Conservation (phyloP, 2,329 filamentous ascomycete genomes). For the Sporothrix dimorphospora region DNA sequence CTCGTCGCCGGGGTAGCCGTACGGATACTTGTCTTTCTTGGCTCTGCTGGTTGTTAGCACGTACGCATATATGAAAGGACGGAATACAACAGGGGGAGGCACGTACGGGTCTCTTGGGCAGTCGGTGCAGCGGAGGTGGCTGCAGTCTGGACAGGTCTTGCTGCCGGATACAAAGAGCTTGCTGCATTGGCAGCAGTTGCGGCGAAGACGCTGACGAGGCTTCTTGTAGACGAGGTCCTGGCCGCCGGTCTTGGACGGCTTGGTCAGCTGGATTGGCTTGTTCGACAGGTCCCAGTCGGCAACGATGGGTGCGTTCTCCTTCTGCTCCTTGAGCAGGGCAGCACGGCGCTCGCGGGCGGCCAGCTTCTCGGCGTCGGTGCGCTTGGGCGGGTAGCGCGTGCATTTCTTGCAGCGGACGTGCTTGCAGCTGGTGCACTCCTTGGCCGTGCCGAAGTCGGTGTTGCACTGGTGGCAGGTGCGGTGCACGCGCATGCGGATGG, state of each 20-base stretch:
- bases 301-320: slow-evolving; percentile 59
- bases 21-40: slow-evolving; percentile 70
- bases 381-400: slow-evolving; percentile 71
- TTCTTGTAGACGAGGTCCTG: slow-evolving; percentile 74
- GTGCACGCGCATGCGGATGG: slow-evolving; percentile 77
- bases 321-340: slow-evolving; percentile 56
- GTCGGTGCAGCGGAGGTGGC: slow-evolving; percentile 75
- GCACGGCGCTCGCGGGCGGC: slow-evolving; percentile 57
- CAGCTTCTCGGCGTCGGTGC: slow-evolving; percentile 58
- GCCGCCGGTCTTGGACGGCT: slow-evolving; percentile 66
- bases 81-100: neutral
- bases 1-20: slow-evolving; percentile 70
- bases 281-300: slow-evolving; percentile 54
- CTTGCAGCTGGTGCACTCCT: slow-evolving; percentile 74
- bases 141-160: slow-evolving; percentile 69
- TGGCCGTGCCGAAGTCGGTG: slow-evolving; percentile 71
- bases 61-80: neutral
- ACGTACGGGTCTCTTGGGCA: slow-evolving; percentile 81
- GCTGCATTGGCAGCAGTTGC: slow-evolving; percentile 75
- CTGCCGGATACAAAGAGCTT: slow-evolving; percentile 60
- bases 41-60: slow-evolving; percentile 48
- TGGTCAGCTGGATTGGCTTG: slow-evolving; percentile 57
- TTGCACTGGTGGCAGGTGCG: slow-evolving; percentile 81
- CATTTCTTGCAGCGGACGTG: slow-evolving; percentile 83
- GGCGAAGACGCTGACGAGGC: slow-evolving; percentile 71